A percentile compares a stretch with the other conserved stretches of the same genome.
Conservation (phyloP, 2,329 filamentous ascomycete species). For the Colletotrichum euphorbiae region DNA sequence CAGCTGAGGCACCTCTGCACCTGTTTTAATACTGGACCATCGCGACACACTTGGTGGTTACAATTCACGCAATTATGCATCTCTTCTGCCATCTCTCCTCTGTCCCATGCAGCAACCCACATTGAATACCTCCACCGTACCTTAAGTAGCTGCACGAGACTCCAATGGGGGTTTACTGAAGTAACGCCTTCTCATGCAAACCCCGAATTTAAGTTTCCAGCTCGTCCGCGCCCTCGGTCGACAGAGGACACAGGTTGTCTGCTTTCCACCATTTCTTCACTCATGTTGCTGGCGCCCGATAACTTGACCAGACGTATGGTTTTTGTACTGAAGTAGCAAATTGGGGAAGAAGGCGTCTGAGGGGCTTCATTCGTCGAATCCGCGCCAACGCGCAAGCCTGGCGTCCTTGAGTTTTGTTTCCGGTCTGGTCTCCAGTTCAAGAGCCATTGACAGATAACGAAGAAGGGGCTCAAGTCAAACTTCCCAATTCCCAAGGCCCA, state of each 20-base stretch:
- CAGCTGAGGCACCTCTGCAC: slow-evolving; percentile 15
- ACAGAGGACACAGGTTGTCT: neutral
- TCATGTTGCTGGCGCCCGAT: slow-evolving; percentile 12
- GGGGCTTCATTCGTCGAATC: slow-evolving; percentile 24
- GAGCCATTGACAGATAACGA: neutral
- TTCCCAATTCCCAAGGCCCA: slow-evolving; percentile 28
- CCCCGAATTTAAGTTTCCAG: slow-evolving; percentile 22
- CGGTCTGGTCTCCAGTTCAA: neutral
- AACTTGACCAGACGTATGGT: neutral
- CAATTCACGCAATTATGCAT: neutral
- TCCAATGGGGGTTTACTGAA: neutral
- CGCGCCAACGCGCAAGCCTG: slow-evolving; percentile 15
- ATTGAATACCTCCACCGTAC: slow-evolving; percentile 1
- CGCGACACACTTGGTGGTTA: slow-evolving; percentile 26
- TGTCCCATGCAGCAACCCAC: slow-evolving; percentile 28
- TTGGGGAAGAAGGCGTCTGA: slow-evolving; percentile 32
- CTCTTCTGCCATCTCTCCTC: slow-evolving; percentile 10
- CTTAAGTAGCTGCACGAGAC: slow-evolving; percentile 4
- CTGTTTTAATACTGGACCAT: slow-evolving; percentile 6
- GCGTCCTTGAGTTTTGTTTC: neutral
- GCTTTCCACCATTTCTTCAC: neutral
- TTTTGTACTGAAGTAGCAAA: slow-evolving; percentile 21
- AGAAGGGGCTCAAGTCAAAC: slow-evolving; percentile 7
- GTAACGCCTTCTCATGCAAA: slow-evolving; percentile 7
- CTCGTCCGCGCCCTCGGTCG: slow-evolving; percentile 5